Evolutionary conservation across 1,284 basidiomycete genomes (phyloP).

Genomic region (Erythrobasidium hasegawianum): DNA sequence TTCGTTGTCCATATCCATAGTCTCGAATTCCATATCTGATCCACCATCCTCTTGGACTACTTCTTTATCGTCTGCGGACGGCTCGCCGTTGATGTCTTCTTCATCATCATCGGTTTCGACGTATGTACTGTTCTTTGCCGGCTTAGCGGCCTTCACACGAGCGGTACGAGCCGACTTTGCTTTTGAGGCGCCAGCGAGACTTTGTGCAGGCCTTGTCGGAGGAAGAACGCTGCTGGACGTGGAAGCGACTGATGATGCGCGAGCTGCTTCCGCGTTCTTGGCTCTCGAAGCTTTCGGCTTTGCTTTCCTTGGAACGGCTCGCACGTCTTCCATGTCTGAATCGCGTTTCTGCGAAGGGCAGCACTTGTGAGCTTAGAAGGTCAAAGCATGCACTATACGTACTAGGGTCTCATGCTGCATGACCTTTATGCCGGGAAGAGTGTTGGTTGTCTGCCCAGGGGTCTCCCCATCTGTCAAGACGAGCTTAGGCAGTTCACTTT

Average conservation of each 20-base stretch:
- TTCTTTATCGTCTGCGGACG: no score
- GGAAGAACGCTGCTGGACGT: neutral
- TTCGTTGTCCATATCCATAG: no score
- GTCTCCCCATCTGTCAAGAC: conserved; percentile 21
- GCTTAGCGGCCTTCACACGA: no score
- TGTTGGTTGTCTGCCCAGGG: conserved; percentile 11
- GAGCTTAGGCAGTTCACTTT: conserved; percentile 23
- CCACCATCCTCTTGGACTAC: no score
- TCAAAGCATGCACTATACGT: conserved; percentile 2
- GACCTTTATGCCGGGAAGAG: conserved; percentile 17
- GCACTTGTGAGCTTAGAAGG: no score
- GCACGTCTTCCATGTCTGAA: conserved; percentile 25
- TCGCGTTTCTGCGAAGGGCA: conserved; percentile 5
- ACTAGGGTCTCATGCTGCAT: conserved; percentile 31
- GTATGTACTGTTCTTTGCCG: no score
- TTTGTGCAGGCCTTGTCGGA: no score
- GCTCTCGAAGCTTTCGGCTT: conserved; percentile 32
- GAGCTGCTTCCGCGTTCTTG: conserved; percentile 20
- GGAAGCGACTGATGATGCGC: neutral
- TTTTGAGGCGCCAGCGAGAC: no score
- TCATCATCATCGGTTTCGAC: no score
- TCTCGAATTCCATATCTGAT: no score
- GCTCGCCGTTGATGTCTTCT: no score
- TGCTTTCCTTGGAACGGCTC: conserved; percentile 29
- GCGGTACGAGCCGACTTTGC: no score